A percentile compares a stretch with the other conserved stretches of the same genome.
phyloP scores from a whole-genome alignment of 805 yeast genomes.

The Kodamaea restingae region DNA sequence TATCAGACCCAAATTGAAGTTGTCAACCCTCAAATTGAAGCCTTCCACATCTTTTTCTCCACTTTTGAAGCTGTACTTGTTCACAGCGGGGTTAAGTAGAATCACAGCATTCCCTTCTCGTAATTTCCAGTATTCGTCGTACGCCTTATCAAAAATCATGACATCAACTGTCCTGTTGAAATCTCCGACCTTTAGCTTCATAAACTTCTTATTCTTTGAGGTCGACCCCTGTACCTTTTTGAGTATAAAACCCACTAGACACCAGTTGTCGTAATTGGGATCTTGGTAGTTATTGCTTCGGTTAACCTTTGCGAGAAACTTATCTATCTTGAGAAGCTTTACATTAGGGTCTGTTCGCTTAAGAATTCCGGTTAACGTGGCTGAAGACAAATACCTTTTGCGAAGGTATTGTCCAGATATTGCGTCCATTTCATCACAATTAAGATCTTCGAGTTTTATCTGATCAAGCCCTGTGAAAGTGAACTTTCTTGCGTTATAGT shows the following conservation, averaged over 20 bases:
- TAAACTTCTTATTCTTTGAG: constrained; percentile 47
- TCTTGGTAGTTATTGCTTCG: constrained; percentile 63
- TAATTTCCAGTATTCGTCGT: constrained; percentile 68
- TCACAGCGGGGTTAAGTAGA: constrained; percentile 68
- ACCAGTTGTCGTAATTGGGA: constrained; percentile 74
- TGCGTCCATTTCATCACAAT: constrained; percentile 20
- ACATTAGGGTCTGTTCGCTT: constrained; percentile 29
- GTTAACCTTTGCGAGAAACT: constrained; percentile 57
- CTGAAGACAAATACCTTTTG: constrained; percentile 25
- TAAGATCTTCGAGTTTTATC: constrained; percentile 8
- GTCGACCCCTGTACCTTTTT: constrained; percentile 51
- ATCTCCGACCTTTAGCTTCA: constrained; percentile 64
- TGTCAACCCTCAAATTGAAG: constrained; percentile 55
- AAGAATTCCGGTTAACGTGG: constrained; percentile 35
- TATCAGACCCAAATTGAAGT: constrained; percentile 44
- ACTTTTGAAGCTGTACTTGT: constrained; percentile 20
- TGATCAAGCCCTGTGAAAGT: constrained; percentile 18
- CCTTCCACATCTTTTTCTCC: constrained; percentile 19
- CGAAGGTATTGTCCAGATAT: constrained; percentile 18
- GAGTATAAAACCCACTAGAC: constrained; percentile 66
- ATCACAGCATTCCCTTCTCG: constrained; percentile 72
- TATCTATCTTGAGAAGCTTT: constrained; percentile 54
- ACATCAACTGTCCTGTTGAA: constrained; percentile 58
- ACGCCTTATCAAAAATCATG: constrained; percentile 63
- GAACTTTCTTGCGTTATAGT: constrained; percentile 23